Evolutionary conservation across 2,329 filamentous ascomycete species (phyloP), one percentile per base, ranked within the genome.

Genomic region (Xylaria sp.): DNA sequence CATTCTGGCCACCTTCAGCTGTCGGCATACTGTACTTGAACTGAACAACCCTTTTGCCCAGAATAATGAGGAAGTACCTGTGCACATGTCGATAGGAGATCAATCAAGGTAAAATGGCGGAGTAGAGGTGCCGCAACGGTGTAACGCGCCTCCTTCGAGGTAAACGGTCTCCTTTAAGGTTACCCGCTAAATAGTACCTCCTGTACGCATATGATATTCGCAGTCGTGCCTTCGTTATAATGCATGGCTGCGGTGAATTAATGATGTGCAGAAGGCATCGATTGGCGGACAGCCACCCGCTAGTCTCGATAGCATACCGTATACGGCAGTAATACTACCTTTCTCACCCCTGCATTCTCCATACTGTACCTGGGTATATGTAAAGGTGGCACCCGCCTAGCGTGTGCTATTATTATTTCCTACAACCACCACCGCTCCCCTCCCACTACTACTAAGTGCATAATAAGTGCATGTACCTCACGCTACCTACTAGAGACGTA

Each of bases 231-330:
- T 31, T 52, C 6, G 41, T 41, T n/a, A 67, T 54, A 54, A 66
- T 41, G 62, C 64, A 67, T 48, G 56, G 41, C 41, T 49, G 54
- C 69, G 64, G 64, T 60, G 49, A 67, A 69, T 68, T 63, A 43
- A 71, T 71, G 70, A 70, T 71, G 64, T 70, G 70, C 70, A 70
- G 70, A 59, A 64, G 25, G 49, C 60, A 57, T 60, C 51, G 60
- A 59, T 62, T 55, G 36, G 60, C 41, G 36, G 51, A 62, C 49
- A 55, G 59, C 60, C 67, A 48, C 64, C 41, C 20, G 36, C 55
- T 57, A 28, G 36, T 39, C 55, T 56, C n/a, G n/a, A 62, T 52
- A 31, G 23, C 18, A 52, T 28, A 33, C 51, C 15, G 15, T 52
- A 54, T 64, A 67, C 48, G 23, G 62, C 41, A 61, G 41, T 61